These are phyloP conservation scores for Podaxis rugospora DNA, from an alignment of 768 basidiomycete species.

Conservation along the genomic window DNA sequence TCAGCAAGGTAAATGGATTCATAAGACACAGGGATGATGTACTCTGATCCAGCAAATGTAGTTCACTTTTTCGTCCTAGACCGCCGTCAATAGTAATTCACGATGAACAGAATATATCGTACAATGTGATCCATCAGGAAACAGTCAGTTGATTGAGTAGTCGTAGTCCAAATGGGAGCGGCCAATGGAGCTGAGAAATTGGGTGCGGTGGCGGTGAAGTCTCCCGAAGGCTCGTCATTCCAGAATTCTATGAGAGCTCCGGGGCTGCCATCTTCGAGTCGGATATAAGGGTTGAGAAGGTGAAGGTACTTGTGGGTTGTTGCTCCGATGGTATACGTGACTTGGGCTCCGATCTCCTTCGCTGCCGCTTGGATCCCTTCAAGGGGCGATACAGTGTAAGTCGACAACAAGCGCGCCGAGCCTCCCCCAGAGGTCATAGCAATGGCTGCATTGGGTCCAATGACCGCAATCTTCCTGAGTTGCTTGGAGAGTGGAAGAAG, in stretches of 20 bases:
- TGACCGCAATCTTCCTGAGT: conserved; percentile 48
- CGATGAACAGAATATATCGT: conserved; percentile 13
- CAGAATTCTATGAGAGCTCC: conserved; percentile 41
- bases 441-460: conserved; percentile 57
- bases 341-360: conserved; percentile 37
- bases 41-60: conserved; percentile 36
- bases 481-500: conserved; percentile 43
- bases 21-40: conserved; percentile 12
- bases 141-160: conserved; percentile 29
- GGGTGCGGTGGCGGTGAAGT: conserved; percentile 26
- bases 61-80: conserved; percentile 39
- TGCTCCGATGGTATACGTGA: conserved; percentile 41
- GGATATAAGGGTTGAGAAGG: conserved; percentile 42
- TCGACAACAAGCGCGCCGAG: conserved; percentile 46
- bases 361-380: conserved; percentile 46
- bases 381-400: conserved; percentile 53
- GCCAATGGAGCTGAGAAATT: conserved; percentile 22
- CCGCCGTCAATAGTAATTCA: background rate
- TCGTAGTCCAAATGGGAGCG: conserved; percentile 31
- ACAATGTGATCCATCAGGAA: conserved; percentile 41
- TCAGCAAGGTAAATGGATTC: background rate
- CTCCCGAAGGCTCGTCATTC: conserved; percentile 37
- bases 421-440: conserved; percentile 56
- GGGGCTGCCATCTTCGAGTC: conserved; percentile 27
- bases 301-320: conserved; percentile 46